Evolutionary conservation across 768 basidiomycete genomes (phyloP).

Genomic region (Leccinum broughii): DNA sequence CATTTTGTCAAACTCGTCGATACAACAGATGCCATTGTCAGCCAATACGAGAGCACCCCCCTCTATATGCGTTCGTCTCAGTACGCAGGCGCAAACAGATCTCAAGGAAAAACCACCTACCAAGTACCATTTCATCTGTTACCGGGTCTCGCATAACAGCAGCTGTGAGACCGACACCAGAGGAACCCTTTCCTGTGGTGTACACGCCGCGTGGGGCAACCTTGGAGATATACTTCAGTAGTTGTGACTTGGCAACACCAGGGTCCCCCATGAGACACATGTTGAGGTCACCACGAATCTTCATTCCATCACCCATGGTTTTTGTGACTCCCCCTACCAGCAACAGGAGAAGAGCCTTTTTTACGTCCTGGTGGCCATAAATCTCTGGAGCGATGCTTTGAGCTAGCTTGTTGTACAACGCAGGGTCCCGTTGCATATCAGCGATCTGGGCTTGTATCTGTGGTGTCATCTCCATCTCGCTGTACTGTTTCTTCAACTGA

Average conservation of each 20-base stretch:
- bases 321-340: slow-evolving; percentile 97
- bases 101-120: slow-evolving; percentile 47
- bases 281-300: slow-evolving; percentile 97
- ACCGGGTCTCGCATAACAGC: slow-evolving; percentile 99
- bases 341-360: slow-evolving; percentile 90
- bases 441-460: slow-evolving; percentile 71
- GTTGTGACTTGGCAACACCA: slow-evolving; percentile 97
- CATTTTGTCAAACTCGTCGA: slow-evolving; percentile 99
- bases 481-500: slow-evolving; percentile 97
- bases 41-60: slow-evolving; percentile 98
- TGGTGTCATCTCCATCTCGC: slow-evolving; percentile 89
- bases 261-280: slow-evolving; percentile 99
- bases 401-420: slow-evolving; percentile 86
- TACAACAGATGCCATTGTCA: slow-evolving; percentile 99
- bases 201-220: slow-evolving; percentile 97
- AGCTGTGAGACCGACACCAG: slow-evolving; percentile 97
- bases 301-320: slow-evolving; percentile 95
- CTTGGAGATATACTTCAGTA: slow-evolving; percentile 98
- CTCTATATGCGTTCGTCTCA: slow-evolving; percentile 54
- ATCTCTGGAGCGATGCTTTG: slow-evolving; percentile 98
- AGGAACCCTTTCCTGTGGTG: slow-evolving; percentile 97
- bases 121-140: slow-evolving; percentile 98
- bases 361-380: slow-evolving; percentile 96
- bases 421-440: slow-evolving; percentile 69
- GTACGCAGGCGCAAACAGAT: not conserved